These are phyloP conservation scores for Kalmusia sp. DNA, from an alignment of 2,329 filamentous ascomycete genomes.

Conservation along the genomic window DNA sequence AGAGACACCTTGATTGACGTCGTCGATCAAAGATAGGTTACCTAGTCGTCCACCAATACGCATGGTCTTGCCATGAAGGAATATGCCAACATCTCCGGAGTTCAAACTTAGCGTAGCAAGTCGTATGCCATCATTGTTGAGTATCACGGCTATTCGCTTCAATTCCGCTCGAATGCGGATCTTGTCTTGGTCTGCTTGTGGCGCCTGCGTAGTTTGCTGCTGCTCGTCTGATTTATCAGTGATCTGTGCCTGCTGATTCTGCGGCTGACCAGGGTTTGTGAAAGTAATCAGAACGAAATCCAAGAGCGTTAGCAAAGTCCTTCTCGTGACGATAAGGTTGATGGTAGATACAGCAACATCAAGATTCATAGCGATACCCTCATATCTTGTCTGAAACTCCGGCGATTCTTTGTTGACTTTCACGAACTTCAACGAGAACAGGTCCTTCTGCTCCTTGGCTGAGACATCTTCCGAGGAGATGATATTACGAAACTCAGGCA, in stretches of 20 bases:
- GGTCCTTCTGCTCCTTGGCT: conserved; percentile 74
- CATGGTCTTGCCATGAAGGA: conserved; percentile 86
- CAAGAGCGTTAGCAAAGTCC: conserved; percentile 86
- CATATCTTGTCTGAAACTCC: conserved; percentile 89
- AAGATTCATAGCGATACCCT: conserved; percentile 92
- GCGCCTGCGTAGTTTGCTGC: conserved; percentile 45
- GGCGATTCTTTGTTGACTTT: conserved; percentile 90
- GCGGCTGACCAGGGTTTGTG: conserved; percentile 65
- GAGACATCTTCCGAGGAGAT: conserved; percentile 85
- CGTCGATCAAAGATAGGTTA: conserved; percentile 87
- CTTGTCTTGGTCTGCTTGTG: conserved; percentile 66
- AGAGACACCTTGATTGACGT: conserved; percentile 89
- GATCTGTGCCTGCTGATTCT: conserved; percentile 43
- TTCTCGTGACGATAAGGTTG: conserved; percentile 91
- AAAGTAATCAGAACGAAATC: conserved; percentile 97
- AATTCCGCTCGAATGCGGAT: conserved; percentile 93
- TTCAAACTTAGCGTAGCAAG: conserved; percentile 92
- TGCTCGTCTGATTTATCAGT: conserved; percentile 40
- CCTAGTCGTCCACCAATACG: conserved; percentile 85
- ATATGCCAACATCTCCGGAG: conserved; percentile 89
- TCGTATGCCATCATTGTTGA: conserved; percentile 97
- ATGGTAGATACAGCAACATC: conserved; percentile 93
- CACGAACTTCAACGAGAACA: conserved; percentile 88
- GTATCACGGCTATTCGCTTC: conserved; percentile 89
- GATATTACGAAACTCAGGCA: conserved; percentile 94